Conservation (phyloP, 106 monocot genomes). For the Acanthochlamys bracteata region DNA sequence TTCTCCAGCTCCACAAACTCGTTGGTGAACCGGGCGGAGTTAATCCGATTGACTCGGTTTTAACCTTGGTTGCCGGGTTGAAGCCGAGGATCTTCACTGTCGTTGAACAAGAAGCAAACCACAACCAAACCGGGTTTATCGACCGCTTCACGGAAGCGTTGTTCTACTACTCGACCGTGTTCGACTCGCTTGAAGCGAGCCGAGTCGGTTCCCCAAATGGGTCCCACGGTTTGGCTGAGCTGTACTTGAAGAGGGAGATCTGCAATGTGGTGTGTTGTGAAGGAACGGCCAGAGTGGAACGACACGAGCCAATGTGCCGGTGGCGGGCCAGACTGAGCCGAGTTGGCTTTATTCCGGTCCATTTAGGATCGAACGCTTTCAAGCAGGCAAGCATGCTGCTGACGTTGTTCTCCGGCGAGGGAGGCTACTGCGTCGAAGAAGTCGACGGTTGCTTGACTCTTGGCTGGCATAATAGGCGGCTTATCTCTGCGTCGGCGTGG, state of each 20-base stretch:
- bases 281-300: slow-evolving; percentile 41
- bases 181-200: slow-evolving; percentile 59
- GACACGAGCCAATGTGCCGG: slow-evolving; percentile 56
- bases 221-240: slow-evolving; percentile 27
- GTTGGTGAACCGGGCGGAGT: slow-evolving; percentile 16
- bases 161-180: slow-evolving; percentile 67
- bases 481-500: slow-evolving; percentile 76
- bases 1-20: slow-evolving; percentile 65
- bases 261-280: slow-evolving; percentile 65
- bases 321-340: slow-evolving; percentile 36
- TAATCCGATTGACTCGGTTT: slow-evolving; percentile 32
- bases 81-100: slow-evolving; percentile 50
- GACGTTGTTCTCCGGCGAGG: slow-evolving; percentile 60
- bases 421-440: slow-evolving; percentile 57
- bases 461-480: slow-evolving; percentile 57
- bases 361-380: slow-evolving; percentile 53
- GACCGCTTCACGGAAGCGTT: slow-evolving; percentile 76
- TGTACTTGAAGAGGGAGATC: slow-evolving; percentile 48
- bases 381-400: slow-evolving; percentile 72
- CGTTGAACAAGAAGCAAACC: slow-evolving; percentile 73
- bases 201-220: not conserved
- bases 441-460: slow-evolving; percentile 50
- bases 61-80: slow-evolving; percentile 28
- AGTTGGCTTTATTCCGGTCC: slow-evolving; percentile 30
- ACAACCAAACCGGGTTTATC: slow-evolving; percentile 42